These are phyloP conservation scores for Saccharomycopsis guyanensis DNA, from an alignment of 805 yeast genomes.

Conservation along the genomic window DNA sequence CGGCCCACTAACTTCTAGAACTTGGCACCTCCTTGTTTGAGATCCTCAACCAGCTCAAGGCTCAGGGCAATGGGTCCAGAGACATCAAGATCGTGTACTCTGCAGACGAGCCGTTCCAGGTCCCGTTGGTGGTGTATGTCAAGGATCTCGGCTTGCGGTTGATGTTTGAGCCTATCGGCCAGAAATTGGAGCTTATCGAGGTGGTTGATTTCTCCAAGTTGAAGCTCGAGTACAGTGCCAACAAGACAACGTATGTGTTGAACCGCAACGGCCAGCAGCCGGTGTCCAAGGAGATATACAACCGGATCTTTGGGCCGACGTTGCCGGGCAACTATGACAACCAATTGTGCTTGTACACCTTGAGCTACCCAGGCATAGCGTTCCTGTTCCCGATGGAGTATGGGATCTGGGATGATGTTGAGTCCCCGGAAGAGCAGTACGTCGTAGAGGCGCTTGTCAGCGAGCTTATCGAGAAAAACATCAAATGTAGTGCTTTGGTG, in stretches of 20 bases:
- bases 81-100: slow-evolving; percentile 15
- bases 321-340: slow-evolving; percentile 38
- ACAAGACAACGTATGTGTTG: background rate
- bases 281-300: slow-evolving; percentile 38
- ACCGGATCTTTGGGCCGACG: slow-evolving; percentile 51
- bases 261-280: slow-evolving; percentile 12
- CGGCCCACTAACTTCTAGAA: no score
- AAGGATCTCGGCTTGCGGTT: slow-evolving; percentile 15
- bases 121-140: slow-evolving; percentile 16
- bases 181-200: slow-evolving; percentile 13
- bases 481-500: slow-evolving; percentile 5
- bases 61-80: background rate
- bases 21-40: slow-evolving; percentile 14
- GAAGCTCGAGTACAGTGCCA: slow-evolving; percentile 9
- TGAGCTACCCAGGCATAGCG: slow-evolving; percentile 46
- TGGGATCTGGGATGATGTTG: background rate
- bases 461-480: background rate
- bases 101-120: slow-evolving; percentile 6
- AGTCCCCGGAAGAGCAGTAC: no score
- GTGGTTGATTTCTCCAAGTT: slow-evolving; percentile 13
- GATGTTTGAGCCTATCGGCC: slow-evolving; percentile 16
- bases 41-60: slow-evolving; percentile 15
- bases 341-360: slow-evolving; percentile 28
- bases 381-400: slow-evolving; percentile 25
- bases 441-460: slow-evolving; percentile 12